Percentiles rank a stretch among this genome's conserved stretches.
phyloP scores from a whole-genome alignment of 257 asterid genomes.

The Cordia subcordata region DNA sequence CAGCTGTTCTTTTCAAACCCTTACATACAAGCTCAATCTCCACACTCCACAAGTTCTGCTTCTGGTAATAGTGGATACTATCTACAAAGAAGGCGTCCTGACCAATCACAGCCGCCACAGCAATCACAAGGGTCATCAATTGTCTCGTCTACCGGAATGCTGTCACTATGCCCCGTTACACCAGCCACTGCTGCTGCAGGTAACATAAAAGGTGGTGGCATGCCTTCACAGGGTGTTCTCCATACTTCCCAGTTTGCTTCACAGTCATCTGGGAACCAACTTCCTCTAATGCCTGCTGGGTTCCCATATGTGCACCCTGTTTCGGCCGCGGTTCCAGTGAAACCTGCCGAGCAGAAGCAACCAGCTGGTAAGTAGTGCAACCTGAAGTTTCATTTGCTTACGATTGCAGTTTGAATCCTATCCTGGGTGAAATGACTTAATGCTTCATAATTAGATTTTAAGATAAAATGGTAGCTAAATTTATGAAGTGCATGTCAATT shows the following conservation, averaged over 20 bases:
- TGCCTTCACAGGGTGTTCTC: constrained; percentile 46
- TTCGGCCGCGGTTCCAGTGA: constrained; percentile 69
- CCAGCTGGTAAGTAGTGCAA: constrained; percentile 58
- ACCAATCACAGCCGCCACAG: constrained; percentile 52
- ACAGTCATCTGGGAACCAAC: constrained; percentile 45
- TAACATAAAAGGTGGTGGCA: constrained; percentile 56
- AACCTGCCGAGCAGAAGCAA: constrained; percentile 82
- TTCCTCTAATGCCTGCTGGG: constrained; percentile 59
- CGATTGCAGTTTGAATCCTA: constrained; percentile 5
- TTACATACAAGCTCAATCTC: constrained; percentile 52
- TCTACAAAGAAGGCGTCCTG: constrained; percentile 51
- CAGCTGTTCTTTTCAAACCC: constrained; percentile 63
- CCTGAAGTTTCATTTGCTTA: not conserved
- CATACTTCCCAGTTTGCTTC: constrained; percentile 55
- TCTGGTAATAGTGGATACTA: constrained; percentile 51
- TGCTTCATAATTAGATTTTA: not conserved
- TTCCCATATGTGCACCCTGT: constrained; percentile 61
- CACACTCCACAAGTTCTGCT: constrained; percentile 30
- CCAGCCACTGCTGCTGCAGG: constrained; percentile 64
- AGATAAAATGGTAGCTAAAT: constrained; percentile 17
- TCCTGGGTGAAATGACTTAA: constrained; percentile 4
- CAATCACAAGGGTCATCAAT: constrained; percentile 39
- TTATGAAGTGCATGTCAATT: constrained; percentile 23
- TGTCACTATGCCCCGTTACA: constrained; percentile 43
- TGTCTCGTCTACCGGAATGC: constrained; percentile 40